These are phyloP conservation scores for Lagerstroemia speciosa DNA, from an alignment of 345 rosid genomes.

Conservation along the genomic window DNA sequence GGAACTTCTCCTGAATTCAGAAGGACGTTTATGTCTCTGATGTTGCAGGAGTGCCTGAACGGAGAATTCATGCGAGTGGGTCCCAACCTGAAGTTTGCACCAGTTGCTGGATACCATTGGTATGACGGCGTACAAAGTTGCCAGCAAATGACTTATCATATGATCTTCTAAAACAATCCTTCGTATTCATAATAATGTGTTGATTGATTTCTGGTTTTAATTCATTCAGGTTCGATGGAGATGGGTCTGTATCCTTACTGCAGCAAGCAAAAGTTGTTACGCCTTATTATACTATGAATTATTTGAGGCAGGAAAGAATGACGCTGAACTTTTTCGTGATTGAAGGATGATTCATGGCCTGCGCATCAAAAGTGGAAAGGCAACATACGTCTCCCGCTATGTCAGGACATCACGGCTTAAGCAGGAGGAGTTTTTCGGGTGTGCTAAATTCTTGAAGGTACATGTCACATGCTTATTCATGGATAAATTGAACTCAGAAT, in stretches of 20 bases:
- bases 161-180: neutral
- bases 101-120: too few species aligned
- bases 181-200: neutral
- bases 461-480: too few species aligned
- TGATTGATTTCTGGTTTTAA: too few species aligned
- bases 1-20: too few species aligned
- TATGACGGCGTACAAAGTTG: too few species aligned
- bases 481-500: too few species aligned
- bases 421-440: neutral
- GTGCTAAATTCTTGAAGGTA: slow-evolving; percentile 10
- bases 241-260: slow-evolving; percentile 55
- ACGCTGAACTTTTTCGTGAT: neutral
- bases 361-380: slow-evolving; percentile 81
- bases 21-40: too few species aligned
- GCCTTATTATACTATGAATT: neutral
- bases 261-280: neutral
- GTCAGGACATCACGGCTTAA: slow-evolving; percentile 72
- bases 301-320: neutral
- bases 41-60: slow-evolving; percentile 58
- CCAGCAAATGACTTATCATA: too few species aligned
- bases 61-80: slow-evolving; percentile 25
- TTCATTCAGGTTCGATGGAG: slow-evolving; percentile 91
- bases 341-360: slow-evolving; percentile 89
- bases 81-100: too few species aligned
- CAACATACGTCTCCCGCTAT: slow-evolving; percentile 70